Evolutionary conservation across 1,284 basidiomycete species (phyloP).

Genomic region (Marasmius oreades): DNA sequence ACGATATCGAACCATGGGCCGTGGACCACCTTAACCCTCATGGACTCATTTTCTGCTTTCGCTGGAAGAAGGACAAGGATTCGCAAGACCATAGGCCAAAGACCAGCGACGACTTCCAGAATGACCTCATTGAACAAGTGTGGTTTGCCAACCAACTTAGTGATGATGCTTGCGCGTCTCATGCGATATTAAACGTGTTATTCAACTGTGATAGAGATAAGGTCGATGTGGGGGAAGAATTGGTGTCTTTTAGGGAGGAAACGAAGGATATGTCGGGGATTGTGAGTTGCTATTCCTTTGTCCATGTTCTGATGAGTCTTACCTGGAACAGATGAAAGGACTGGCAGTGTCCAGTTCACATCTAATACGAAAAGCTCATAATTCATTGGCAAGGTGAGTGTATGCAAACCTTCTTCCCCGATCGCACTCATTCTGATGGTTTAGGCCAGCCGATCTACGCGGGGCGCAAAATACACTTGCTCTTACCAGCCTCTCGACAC

Average conservation of each 20-base stretch:
- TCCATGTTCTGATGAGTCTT: too few relatives aligned
- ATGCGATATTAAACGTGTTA: conserved; percentile 56
- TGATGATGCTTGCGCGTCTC: conserved; percentile 60
- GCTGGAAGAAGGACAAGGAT: conserved; percentile 46
- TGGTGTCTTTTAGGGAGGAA: conserved; percentile 43
- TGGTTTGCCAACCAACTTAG: conserved; percentile 70
- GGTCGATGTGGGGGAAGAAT: conserved; percentile 42
- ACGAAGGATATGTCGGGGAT: conserved; percentile 54
- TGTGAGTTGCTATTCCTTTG: conserved; percentile 35
- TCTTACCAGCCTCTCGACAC: conserved; percentile 36
- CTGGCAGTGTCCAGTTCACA: conserved; percentile 53
- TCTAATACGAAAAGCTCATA: conserved; percentile 50
- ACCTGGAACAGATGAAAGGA: conserved; percentile 63
- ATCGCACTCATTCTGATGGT: not conserved
- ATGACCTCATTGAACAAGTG: conserved; percentile 49
- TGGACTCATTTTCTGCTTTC: conserved; percentile 59
- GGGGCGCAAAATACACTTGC: conserved; percentile 45
- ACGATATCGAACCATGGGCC: conserved; percentile 59
- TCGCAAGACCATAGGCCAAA: conserved; percentile 15
- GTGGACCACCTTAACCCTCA: conserved; percentile 51
- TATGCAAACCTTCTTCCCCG: not conserved
- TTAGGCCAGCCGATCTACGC: conserved; percentile 55
- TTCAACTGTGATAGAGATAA: conserved; percentile 49
- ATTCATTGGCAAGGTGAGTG: conserved; percentile 51
- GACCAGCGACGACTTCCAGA: conserved; percentile 44